Evolutionary conservation across 2,329 filamentous ascomycete genomes (phyloP), one percentile per base, ranked within the genome.

Genomic region (Xylaria sp.): DNA sequence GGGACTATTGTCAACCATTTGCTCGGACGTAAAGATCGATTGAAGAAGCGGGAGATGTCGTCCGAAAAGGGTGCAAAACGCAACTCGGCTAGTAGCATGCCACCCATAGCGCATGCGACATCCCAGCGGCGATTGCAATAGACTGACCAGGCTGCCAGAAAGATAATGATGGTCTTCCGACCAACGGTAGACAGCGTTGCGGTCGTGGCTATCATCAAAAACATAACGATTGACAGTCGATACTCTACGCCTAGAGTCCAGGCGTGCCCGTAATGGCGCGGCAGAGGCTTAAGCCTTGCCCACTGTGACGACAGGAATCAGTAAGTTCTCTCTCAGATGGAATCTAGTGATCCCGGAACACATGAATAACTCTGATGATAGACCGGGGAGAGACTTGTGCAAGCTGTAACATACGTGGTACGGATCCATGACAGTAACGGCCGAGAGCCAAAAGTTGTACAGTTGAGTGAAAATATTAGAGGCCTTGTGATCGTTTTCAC

Each of bases 181-280:
- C 63, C 58, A 54, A 70, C 55, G 46, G 67, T 70, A 50, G 67
- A 55, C 48, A 70, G 67, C 54, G 67, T 67, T 51, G 67, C 67
- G 39, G 67, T 67, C 58, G 67, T 67, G 54, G 63, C 58, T 66
- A 70, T 70, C 67, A 70, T 70, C 58, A 67, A 56, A 58, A 70
- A 70, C 67, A 70, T 70, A n/a, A 50, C 67, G 32, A 70, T 63
- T 28, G 67, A 70, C 32, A 70, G 63, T 59, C 67, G 63, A 63
- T 70, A 70, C 56, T 70, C 67, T 51, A 70, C 67, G 50, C 67
- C 67, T 44, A 70, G 67, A 63, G 67, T 70, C 67, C 67, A 70
- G 7, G 67, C 67, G n/a, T 70, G 67, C 20, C 37, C 67, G 10
- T 18, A 70, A 63, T 70, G 64, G 18, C 32, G 37, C 48, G 67